Base-by-base conservation (phyloP, 768 basidiomycete genomes). In the Hygrocybe coccinea region DNA sequence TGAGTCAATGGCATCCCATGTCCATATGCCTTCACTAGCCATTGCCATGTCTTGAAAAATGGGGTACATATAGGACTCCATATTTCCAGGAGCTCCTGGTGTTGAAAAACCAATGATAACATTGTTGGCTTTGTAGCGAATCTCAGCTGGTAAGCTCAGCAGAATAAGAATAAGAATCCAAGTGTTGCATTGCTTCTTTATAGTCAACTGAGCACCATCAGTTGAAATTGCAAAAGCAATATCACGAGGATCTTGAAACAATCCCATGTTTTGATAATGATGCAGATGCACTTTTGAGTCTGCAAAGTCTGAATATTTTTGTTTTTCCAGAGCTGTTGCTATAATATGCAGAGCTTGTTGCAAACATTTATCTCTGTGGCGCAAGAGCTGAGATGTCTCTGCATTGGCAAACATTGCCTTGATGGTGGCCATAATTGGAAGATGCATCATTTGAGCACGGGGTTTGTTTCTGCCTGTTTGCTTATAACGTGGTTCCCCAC, bases 111-210 rank as follows among this genome's bases (percentile, higher is more conserved):
- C 57, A 15, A 67, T 61, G 35, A 66, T 64, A 2, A 62, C 52
- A 47, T 65, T 56, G 9, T 46, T 29, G 10, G 63, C 41, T 22
- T 60, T 47, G 45, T 65, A 65, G 2, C 61, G 64, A 5, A 69
- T 41, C 24, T 58, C 57, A 29, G 59, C 33, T 14, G 65, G 64
- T 7, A 68, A 45, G 41, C 64, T 67, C 22, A 68, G 56, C 6
- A 68, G 22, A 8, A 64, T 59, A 2, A 67, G 14, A 39, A 64
- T 59, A 3, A 66, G 15, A 22, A 69, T 45, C 65, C 62, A 69
- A 2, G 60, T 63, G 38, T 67, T 62, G 11, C 65, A 69, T 39
- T 69, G 66, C 47, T 71, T 71, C 48, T 71, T 71, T 62, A 69
- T 62, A 34, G 69, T 69, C 19, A 71, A 55, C 54, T 69, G 67